Evolutionary conservation across 2,329 filamentous ascomycete species (phyloP), one percentile per base, ranked within the genome.

Genomic region (Alternaria consortialis): DNA sequence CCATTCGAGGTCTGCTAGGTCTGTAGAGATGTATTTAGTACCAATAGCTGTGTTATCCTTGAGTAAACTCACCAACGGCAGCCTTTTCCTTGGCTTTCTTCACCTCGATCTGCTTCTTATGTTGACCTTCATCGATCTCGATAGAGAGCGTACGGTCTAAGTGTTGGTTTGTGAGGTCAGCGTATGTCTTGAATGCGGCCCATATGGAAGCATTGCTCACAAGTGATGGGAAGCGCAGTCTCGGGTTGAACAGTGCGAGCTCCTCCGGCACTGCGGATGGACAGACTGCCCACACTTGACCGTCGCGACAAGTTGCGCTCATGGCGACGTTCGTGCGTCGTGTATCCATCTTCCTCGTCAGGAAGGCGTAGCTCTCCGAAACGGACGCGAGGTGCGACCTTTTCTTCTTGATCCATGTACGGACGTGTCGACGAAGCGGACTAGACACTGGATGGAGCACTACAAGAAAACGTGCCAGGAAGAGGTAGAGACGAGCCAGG

Each of bases 1-100:
- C 88, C 90, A 91, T 70, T 91, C 87, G 51, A 92, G 82, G 59
- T 84, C 83, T 52, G 84, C 85, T 5, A 77, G 68, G 53, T 77
- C 73, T 77, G 42, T 9, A 34, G n/a, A 4, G 5, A 0, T 2
- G 1, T 7, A 23, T 60, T 71, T 27, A 77, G 74, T 46, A 31
- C 42, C 37, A 32, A 55, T 42, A 48, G 59, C 34, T 40, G 8
- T 17, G 2, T 7, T 31, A 17, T 15, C 7, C 0, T 8, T 8
- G 15, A 46, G 34, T 1, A 31, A 23, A 59, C 69, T 50, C 65
- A 77, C 74, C 76, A 61, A 78, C 72, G 20, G 70, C 71, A 25
- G 71, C 71, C 44, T 75, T 74, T 46, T 78, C 71, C 53, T 77
- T 75, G 32, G 73, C 74, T 23, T 68, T 76, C 60, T 74, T 78